These are phyloP conservation scores for Capsicum pubescens DNA, from an alignment of 257 asterid species.

Conservation along the genomic window DNA sequence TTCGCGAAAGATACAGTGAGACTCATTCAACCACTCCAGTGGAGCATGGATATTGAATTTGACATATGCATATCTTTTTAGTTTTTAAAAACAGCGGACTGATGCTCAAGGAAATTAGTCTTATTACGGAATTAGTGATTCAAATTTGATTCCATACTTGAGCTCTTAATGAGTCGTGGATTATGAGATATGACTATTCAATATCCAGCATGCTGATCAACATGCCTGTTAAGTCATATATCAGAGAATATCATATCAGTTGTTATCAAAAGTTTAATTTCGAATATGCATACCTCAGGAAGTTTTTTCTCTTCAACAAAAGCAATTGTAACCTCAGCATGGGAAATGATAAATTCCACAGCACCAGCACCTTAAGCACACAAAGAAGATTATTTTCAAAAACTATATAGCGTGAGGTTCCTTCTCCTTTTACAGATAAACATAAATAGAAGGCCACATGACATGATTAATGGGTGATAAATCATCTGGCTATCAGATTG, in stretches of 20 bases:
- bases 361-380: constrained; percentile 89
- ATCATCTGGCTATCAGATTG: neutral
- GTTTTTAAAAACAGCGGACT: neutral
- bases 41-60: neutral
- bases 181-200: neutral
- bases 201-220: neutral
- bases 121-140: neutral
- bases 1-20: no score
- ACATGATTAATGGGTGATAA: neutral
- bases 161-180: neutral
- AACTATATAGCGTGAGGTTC: constrained; percentile 27
- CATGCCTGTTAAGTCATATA: neutral
- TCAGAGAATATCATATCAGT: neutral
- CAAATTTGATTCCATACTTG: neutral
- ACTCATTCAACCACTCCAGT: no score
- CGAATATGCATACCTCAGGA: constrained; percentile 61
- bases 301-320: constrained; percentile 93
- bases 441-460: neutral
- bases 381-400: constrained; percentile 28
- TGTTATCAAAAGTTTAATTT: constrained; percentile 16
- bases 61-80: neutral
- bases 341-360: constrained; percentile 86
- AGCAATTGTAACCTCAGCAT: constrained; percentile 87
- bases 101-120: neutral
- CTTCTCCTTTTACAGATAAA: constrained; percentile 15